Conservation (phyloP, 1,139 yeast species). For the Pichia sp. region DNA sequence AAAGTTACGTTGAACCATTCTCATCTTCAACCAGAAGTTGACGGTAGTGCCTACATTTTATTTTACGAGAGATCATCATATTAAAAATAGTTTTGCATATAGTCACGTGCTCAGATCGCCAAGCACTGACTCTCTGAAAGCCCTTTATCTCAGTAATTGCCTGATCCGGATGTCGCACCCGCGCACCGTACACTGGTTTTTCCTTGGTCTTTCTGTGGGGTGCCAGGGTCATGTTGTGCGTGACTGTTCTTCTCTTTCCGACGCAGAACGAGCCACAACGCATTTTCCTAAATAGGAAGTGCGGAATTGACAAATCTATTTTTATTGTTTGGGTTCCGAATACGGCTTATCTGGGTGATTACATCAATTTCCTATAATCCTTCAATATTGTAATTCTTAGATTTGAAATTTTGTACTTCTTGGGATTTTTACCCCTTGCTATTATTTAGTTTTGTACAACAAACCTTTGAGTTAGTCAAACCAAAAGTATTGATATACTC, state of each 20-base stretch:
- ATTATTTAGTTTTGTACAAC: neutral
- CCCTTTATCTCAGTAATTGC: conserved; percentile 9
- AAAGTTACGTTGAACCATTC: conserved; percentile 42
- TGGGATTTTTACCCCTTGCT: neutral
- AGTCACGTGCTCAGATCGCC: too few species aligned
- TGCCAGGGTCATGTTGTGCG: neutral
- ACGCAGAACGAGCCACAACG: neutral
- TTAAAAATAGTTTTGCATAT: too few species aligned
- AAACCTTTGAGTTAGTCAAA: neutral
- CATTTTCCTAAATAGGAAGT: neutral
- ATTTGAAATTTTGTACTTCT: neutral
- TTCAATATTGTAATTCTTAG: neutral
- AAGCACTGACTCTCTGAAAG: neutral
- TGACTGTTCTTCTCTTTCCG: neutral
- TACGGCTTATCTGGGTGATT: conserved; percentile 8
- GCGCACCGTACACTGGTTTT: neutral
- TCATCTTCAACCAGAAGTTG: conserved; percentile 21
- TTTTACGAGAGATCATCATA: too few species aligned
- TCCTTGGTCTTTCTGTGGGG: neutral
- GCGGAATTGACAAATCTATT: neutral
- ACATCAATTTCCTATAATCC: too few species aligned
- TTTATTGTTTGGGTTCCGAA: conserved; percentile 2
- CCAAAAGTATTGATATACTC: neutral
- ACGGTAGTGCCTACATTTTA: conserved; percentile 63
- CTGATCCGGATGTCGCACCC: neutral